Conservation (phyloP, 257 asterid genomes). For the Solanum virginianum region DNA sequence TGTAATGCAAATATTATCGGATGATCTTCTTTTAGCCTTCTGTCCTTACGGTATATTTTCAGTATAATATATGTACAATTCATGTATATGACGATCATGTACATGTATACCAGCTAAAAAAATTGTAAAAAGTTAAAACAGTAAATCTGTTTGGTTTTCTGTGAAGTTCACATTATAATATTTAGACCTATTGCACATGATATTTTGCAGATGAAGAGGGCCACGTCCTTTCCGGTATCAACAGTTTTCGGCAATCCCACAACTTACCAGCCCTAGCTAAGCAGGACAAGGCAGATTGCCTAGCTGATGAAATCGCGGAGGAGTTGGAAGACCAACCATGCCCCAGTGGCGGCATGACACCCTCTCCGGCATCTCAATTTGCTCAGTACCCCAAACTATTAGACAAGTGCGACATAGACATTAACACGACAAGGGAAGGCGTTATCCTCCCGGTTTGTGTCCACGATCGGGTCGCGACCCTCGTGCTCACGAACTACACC, state of each 20-base stretch:
- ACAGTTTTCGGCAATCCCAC: conserved; percentile 51
- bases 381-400: conserved; percentile 28
- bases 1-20: neutral
- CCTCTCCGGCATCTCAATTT: conserved; percentile 18
- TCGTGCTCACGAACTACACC: conserved; percentile 71
- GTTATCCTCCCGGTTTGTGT: conserved; percentile 71
- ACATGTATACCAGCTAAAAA: neutral
- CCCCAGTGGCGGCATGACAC: conserved; percentile 9
- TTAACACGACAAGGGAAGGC: conserved; percentile 48
- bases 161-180: neutral
- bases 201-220: conserved; percentile 42
- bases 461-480: conserved; percentile 38
- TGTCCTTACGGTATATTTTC: neutral
- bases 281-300: conserved; percentile 56
- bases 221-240: conserved; percentile 47
- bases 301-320: conserved; percentile 48
- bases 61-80: no score
- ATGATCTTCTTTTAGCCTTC: neutral
- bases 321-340: conserved; percentile 29
- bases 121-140: neutral
- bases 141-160: neutral
- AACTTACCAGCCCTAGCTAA: conserved; percentile 23
- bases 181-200: neutral
- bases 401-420: conserved; percentile 43
- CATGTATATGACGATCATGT: no score